Percentiles rank a stretch among this genome's conserved stretches.
Evolutionary conservation across 2,329 filamentous ascomycete species (phyloP).

Genomic region (Fonsecaea multimorphosa): DNA sequence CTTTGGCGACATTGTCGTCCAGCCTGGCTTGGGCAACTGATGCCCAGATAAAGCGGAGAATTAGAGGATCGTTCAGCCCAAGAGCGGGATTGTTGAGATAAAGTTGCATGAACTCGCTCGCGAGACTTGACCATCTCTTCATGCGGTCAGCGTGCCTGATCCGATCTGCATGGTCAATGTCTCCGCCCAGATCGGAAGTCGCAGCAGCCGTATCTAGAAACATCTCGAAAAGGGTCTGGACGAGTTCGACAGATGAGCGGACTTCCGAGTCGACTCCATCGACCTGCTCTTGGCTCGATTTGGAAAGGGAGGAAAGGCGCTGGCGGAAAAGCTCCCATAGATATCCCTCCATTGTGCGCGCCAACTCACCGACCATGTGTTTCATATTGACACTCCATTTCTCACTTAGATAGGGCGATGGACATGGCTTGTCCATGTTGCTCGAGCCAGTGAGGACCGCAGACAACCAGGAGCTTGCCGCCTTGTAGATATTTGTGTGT

Average conservation of each 20-base stretch:
- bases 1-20: constrained; percentile 60
- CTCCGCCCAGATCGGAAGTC: constrained; percentile 66
- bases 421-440: constrained; percentile 20
- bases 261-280: constrained; percentile 8
- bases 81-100: constrained; percentile 43
- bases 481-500: constrained; percentile 58
- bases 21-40: constrained; percentile 67
- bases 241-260: constrained; percentile 37
- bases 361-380: constrained; percentile 58
- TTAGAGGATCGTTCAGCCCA: constrained; percentile 51
- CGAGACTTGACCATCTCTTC: constrained; percentile 64
- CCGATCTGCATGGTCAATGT: constrained; percentile 59
- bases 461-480: constrained; percentile 61
- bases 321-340: constrained; percentile 53
- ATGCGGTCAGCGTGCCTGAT: constrained; percentile 64
- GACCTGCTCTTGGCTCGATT: neutral
- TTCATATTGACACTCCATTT: constrained; percentile 64
- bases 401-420: constrained; percentile 60
- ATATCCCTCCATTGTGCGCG: constrained; percentile 61
- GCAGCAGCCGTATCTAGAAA: constrained; percentile 70
- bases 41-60: constrained; percentile 70
- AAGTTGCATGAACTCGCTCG: constrained; percentile 59
- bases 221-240: constrained; percentile 68
- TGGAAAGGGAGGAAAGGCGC: constrained; percentile 37
- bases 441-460: constrained; percentile 48